Evolutionary conservation across 108 stramenopile genomes (phyloP).

Genomic region (Aureococcus anophagefferens): DNA sequence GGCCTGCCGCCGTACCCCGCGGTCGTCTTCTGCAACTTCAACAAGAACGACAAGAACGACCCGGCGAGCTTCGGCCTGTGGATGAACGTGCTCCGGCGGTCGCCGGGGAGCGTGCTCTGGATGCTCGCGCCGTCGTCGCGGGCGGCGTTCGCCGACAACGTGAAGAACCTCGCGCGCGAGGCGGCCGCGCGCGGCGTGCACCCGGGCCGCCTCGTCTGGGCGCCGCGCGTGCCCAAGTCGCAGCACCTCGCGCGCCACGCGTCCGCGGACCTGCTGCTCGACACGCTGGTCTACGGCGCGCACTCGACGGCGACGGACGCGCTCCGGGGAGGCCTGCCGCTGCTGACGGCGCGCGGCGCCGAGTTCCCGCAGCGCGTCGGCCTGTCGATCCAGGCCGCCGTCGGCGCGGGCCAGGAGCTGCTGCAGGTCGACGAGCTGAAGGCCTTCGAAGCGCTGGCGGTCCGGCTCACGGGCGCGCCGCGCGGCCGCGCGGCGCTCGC

Average conservation of each 20-base stretch:
- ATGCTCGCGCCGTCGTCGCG: constrained; percentile 24
- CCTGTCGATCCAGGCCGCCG: constrained; percentile 1
- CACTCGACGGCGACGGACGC: constrained; percentile 53
- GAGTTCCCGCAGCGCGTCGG: constrained; percentile 22
- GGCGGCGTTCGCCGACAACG: background rate
- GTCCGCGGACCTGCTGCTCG: constrained; percentile 41
- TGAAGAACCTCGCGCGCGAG: constrained; percentile 14
- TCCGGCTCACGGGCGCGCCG: background rate
- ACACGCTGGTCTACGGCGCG: constrained; percentile 45
- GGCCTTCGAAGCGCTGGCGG: background rate
- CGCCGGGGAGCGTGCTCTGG: constrained; percentile 36
- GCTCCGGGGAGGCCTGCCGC: constrained; percentile 26
- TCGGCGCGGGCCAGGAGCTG: background rate
- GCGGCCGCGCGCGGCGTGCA: constrained; percentile 24
- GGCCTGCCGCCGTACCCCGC: constrained; percentile 15
- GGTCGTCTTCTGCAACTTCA: constrained; percentile 41
- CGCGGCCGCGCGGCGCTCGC: background rate
- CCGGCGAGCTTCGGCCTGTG: constrained; percentile 30
- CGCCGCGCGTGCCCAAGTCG: constrained; percentile 23
- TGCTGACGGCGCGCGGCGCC: constrained; percentile 22
- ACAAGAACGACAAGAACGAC: constrained; percentile 44
- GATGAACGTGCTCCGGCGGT: constrained; percentile 30
- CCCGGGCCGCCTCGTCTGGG: constrained; percentile 27
- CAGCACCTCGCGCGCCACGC: constrained; percentile 32
- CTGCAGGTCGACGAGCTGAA: background rate